Evolutionary conservation across 345 rosid species (phyloP).

Genomic region (Rhodamnia rubescens): DNA sequence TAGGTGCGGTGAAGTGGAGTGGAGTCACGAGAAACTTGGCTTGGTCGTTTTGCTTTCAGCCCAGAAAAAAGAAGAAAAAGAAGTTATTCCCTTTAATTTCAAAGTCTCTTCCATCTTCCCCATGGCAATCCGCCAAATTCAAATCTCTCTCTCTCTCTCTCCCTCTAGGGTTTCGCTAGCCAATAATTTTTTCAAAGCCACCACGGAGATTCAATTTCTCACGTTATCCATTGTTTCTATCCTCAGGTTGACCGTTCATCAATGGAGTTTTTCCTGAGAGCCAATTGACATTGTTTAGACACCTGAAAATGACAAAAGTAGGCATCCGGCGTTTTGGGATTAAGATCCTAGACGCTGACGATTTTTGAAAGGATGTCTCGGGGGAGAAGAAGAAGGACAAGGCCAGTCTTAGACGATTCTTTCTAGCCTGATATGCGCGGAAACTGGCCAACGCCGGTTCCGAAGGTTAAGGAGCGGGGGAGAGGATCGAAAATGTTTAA

Average conservation of each 20-base stretch:
- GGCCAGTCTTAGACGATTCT: neutral
- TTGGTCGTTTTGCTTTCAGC: neutral
- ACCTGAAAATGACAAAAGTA: neutral
- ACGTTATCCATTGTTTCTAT: neutral
- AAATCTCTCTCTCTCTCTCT: neutral
- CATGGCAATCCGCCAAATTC: neutral
- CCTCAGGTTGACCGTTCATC: neutral
- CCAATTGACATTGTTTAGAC: neutral
- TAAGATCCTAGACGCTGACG: neutral
- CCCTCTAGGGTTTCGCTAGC: neutral
- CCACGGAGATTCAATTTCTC: neutral
- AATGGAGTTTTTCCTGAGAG: neutral
- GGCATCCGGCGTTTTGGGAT: too few relatives aligned
- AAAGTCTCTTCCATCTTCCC: neutral
- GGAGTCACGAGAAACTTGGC: constrained; percentile 30
- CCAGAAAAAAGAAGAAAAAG: neutral
- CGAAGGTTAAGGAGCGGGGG: neutral
- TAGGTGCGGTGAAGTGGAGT: neutral
- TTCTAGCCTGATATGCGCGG: neutral
- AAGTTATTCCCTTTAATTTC: neutral
- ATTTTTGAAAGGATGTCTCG: neutral
- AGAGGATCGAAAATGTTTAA: neutral
- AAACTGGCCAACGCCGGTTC: neutral
- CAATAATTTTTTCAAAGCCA: neutral
- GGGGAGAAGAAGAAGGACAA: neutral